Percentiles rank a stretch among this genome's conserved stretches.
phyloP scores from a whole-genome alignment of 352 stramenopile genomes.

The Phytophthora pisi region DNA sequence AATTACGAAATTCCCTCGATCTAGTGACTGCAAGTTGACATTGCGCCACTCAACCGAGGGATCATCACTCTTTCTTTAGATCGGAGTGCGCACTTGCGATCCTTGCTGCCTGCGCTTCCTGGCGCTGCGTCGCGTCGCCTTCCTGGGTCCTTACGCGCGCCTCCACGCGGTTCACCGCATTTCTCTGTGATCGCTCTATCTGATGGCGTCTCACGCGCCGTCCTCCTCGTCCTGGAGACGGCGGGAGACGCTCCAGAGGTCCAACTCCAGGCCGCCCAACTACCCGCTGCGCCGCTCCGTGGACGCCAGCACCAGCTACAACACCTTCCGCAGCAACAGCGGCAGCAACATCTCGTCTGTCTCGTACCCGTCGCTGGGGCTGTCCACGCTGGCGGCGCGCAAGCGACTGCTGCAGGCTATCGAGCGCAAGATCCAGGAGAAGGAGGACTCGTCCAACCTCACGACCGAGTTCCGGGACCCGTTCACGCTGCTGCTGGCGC shows the following conservation, averaged over 20 bases:
- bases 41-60: not conserved
- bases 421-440: slow-evolving; percentile 75
- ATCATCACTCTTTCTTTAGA: slow-evolving; percentile 1
- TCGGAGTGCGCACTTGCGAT: slow-evolving; percentile 3
- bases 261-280: slow-evolving; percentile 17
- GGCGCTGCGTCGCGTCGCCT: not conserved
- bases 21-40: not conserved
- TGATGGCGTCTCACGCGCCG: slow-evolving; percentile 20
- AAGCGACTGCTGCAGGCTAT: slow-evolving; percentile 65
- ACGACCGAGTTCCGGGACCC: slow-evolving; percentile 79
- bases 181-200: not conserved
- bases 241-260: slow-evolving; percentile 23
- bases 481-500: slow-evolving; percentile 66
- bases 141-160: not conserved
- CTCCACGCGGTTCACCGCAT: slow-evolving; percentile 11
- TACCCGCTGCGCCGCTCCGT: slow-evolving; percentile 32
- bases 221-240: slow-evolving; percentile 25
- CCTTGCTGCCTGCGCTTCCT: not conserved
- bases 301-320: slow-evolving; percentile 27
- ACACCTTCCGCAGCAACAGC: slow-evolving; percentile 27
- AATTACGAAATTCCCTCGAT: not conserved
- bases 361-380: slow-evolving; percentile 43
- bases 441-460: slow-evolving; percentile 62
- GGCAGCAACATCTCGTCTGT: not conserved
- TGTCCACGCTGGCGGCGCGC: slow-evolving; percentile 57